A percentile compares a stretch with the other conserved stretches of the same genome.
Evolutionary conservation across 331 rosid genomes (phyloP).

Genomic region (Ulmus americana): DNA sequence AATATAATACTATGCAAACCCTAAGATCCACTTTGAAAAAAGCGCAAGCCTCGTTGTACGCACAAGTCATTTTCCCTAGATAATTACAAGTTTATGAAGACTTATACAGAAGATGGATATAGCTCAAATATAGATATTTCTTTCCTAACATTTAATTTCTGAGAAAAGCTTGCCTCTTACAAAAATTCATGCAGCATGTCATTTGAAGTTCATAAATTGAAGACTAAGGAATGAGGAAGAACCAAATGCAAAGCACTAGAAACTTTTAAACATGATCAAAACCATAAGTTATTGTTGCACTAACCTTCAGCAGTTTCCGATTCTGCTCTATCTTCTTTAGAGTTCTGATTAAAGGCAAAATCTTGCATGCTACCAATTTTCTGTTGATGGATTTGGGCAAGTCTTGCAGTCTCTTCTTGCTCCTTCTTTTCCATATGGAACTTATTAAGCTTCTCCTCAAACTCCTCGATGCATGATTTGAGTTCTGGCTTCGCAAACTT

Average conservation of each 20-base stretch:
- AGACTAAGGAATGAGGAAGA: not conserved
- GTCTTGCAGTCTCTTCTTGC: slow-evolving; percentile 71
- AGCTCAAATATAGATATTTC: not conserved
- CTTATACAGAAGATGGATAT: no score
- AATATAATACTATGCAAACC: no score
- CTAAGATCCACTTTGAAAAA: no score
- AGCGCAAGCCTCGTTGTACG: no score
- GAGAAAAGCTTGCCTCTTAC: not conserved
- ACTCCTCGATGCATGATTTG: slow-evolving; percentile 73
- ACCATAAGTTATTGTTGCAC: slow-evolving; percentile 13
- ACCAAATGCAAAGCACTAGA: not conserved
- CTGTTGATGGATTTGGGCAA: slow-evolving; percentile 70
- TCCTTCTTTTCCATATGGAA: slow-evolving; percentile 78
- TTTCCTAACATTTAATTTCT: not conserved
- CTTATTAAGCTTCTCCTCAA: slow-evolving; percentile 83
- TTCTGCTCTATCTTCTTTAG: slow-evolving; percentile 37
- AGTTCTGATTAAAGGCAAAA: slow-evolving; percentile 25
- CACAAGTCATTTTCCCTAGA: no score
- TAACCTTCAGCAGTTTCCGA: slow-evolving; percentile 59
- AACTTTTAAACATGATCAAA: not conserved
- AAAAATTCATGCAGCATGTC: not conserved
- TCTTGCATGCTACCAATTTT: slow-evolving; percentile 44
- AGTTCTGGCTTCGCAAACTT: slow-evolving; percentile 91
- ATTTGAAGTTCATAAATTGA: not conserved
- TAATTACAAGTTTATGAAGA: no score